These are phyloP conservation scores for Trichoderma asperellum DNA, from an alignment of 2,329 filamentous ascomycete species.

Conservation along the genomic window DNA sequence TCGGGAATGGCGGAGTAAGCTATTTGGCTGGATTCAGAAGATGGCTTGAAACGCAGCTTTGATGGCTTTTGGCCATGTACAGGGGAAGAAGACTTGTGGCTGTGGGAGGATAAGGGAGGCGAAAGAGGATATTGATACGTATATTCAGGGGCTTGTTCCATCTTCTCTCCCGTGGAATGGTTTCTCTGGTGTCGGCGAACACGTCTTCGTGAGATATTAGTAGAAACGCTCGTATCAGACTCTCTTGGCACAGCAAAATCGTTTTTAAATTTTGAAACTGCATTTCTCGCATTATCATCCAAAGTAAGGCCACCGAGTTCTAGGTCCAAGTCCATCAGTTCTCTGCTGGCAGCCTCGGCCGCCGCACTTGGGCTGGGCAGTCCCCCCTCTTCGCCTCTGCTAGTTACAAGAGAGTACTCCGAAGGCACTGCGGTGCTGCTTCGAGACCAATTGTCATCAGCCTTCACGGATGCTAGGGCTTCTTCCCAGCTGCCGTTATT, in stretches of 20 bases:
- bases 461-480: conserved; percentile 70
- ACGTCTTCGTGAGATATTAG: conserved; percentile 53
- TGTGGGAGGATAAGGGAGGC: conserved; percentile 13
- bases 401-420: conserved; percentile 42
- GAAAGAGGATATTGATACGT: not conserved
- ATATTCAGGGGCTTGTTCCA: conserved; percentile 31
- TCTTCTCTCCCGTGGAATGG: conserved; percentile 39
- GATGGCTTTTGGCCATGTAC: conserved; percentile 36
- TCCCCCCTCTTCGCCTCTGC: conserved; percentile 44
- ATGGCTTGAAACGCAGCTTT: conserved; percentile 34
- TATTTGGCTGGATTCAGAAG: conserved; percentile 35
- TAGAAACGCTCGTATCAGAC: conserved; percentile 48
- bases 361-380: conserved; percentile 57
- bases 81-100: conserved; percentile 33
- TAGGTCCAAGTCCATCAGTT: conserved; percentile 48
- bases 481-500: conserved; percentile 77
- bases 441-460: conserved; percentile 47
- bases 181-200: conserved; percentile 46
- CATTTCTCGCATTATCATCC: conserved; percentile 41
- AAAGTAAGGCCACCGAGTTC: conserved; percentile 47
- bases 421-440: conserved; percentile 38
- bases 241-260: conserved; percentile 41
- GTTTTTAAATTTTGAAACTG: conserved; percentile 40
- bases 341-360: conserved; percentile 56
- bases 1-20: conserved; percentile 38